These are phyloP conservation scores for Ascochyta clinopodiicola DNA, from an alignment of 2,329 filamentous ascomycete species.

Conservation along the genomic window DNA sequence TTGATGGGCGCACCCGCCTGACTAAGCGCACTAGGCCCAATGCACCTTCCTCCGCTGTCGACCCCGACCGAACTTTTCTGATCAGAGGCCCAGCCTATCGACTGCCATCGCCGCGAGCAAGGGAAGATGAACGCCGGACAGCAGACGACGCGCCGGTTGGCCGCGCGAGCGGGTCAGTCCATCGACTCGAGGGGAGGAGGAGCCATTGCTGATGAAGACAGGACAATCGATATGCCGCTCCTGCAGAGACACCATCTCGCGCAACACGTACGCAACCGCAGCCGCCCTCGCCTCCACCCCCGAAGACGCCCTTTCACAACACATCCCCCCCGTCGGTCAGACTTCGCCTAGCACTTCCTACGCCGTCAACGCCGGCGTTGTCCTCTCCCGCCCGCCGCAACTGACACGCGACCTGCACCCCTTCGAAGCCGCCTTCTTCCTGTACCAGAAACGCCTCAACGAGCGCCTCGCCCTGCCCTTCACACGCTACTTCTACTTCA, in stretches of 20 bases:
- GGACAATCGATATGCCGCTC: conserved; percentile 54
- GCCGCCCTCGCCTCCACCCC: conserved; percentile 48
- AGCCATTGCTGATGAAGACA: conserved; percentile 39
- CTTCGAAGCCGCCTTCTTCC: conserved; percentile 92
- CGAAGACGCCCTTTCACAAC: conserved; percentile 36
- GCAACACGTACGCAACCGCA: conserved; percentile 42
- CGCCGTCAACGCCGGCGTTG: conserved; percentile 67
- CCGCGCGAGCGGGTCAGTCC: conserved; percentile 48
- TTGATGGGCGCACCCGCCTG: conserved; percentile 18
- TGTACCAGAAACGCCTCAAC: conserved; percentile 97
- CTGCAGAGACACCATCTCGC: conserved; percentile 52
- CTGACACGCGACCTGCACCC: conserved; percentile 82
- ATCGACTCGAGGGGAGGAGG: conserved; percentile 4
- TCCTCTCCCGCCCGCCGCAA: conserved; percentile 86
- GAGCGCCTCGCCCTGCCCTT: conserved; percentile 90
- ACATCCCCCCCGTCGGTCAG: conserved; percentile 44
- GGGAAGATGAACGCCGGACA: conserved; percentile 53
- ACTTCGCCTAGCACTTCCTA: conserved; percentile 54
- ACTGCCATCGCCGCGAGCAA: neutral
- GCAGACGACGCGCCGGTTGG: conserved; percentile 53
- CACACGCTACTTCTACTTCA: conserved; percentile 92
- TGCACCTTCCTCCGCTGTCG: conserved; percentile 34
- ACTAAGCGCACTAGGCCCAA: conserved; percentile 36
- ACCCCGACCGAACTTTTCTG: conserved; percentile 38
- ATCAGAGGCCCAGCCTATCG: neutral